Base-by-base conservation (phyloP, 2,329 filamentous ascomycete species). In the Ophiocordyceps polyrhachis-furcata region DNA sequence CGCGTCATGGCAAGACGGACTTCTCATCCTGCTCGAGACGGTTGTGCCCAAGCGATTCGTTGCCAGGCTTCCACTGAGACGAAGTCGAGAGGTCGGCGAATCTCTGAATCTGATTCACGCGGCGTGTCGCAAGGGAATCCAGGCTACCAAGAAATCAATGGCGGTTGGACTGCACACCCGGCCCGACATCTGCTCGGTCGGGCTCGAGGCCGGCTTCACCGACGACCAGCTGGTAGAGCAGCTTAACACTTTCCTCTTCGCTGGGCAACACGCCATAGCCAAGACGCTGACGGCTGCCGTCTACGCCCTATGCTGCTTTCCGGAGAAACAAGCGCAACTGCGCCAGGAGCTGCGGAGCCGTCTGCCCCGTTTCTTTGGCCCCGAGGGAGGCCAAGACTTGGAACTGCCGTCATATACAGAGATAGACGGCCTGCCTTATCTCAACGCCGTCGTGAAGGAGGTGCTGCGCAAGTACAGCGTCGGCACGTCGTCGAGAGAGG, bases 171-270 rank as follows among this genome's bases (percentile, higher is more conserved):
- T 71, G 47, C 60, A 62, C 21, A 62, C 62, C 1, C 76, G 78
- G 41, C 60, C 74, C 8, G 86, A 93, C 58, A 91, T 94, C 47
- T 67, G 93, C 31, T 85, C 81, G 1, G 81, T 89, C 0, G 86
- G 86, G 15, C 66, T 93, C 42, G 73, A 80, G 56, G 85, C 78
- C 37, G 83, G 82, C 6, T 91, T 93, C 61, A 73, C 65, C 13
- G 83, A 91, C 49, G 81, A 86, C 43, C 77, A 85, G 48, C 73
- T 93, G n/a, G 74, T 86, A 32, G 82, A 91, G 58, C 86, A 93
- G 62, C 73, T 91, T 57, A 91, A 93, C 83, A 93, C 84, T 0
- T 91, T 93, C 65, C 73, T 93, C 5, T 81, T 81, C 1, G 86
- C 86, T 0, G 81, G 80, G 20, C 84, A 89, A 58, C 83, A 89